Conservation (phyloP, 805 yeast species). For the Nakazawaea wyomingensis region DNA sequence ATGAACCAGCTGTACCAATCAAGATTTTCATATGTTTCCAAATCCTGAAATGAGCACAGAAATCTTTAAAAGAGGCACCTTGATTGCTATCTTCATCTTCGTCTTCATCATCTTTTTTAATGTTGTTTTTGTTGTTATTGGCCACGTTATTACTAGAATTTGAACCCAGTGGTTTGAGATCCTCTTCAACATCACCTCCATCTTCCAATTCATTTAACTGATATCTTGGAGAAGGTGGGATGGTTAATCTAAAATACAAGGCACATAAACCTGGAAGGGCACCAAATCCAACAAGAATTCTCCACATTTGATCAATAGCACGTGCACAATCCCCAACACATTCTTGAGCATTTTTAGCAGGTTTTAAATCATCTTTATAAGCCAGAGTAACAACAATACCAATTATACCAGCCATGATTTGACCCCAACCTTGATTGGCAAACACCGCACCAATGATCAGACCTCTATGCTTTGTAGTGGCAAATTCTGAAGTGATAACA, state of each 20-base stretch:
- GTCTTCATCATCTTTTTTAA: slow-evolving; percentile 20
- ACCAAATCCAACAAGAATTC: slow-evolving; percentile 74
- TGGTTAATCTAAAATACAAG: slow-evolving; percentile 76
- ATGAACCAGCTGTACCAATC: slow-evolving; percentile 73
- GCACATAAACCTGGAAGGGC: slow-evolving; percentile 74
- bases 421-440: slow-evolving; percentile 90
- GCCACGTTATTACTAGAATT: slow-evolving; percentile 30
- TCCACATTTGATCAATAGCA: slow-evolving; percentile 84
- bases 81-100: slow-evolving; percentile 64
- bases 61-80: slow-evolving; percentile 57
- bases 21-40: slow-evolving; percentile 76
- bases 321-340: slow-evolving; percentile 57
- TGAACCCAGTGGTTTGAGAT: slow-evolving; percentile 39
- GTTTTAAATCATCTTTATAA: slow-evolving; percentile 50
- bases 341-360: slow-evolving; percentile 44
- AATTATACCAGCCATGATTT: slow-evolving; percentile 69
- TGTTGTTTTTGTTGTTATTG: slow-evolving; percentile 30
- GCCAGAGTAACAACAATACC: slow-evolving; percentile 63
- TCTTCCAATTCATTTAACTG: slow-evolving; percentile 45
- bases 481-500: slow-evolving; percentile 77
- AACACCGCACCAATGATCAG: slow-evolving; percentile 86
- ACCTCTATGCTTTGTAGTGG: slow-evolving; percentile 88
- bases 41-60: slow-evolving; percentile 59
- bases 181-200: slow-evolving; percentile 41
- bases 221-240: slow-evolving; percentile 82